Conservation (phyloP, 2,329 filamentous ascomycete genomes). For the Elsinoe arachidis region DNA sequence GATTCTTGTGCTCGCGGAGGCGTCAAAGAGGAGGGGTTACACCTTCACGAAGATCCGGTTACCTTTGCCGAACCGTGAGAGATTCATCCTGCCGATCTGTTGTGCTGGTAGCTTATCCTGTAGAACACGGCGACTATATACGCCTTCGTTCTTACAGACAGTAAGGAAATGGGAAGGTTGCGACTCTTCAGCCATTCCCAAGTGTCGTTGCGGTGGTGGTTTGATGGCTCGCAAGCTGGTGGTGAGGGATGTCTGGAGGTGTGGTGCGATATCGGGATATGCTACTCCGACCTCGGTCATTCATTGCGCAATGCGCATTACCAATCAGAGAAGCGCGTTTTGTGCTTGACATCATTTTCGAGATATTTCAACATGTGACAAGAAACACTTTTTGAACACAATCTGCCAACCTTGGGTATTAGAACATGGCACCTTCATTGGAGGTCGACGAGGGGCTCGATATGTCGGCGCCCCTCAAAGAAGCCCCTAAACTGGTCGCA, state of each 20-base stretch:
- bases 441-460: constrained; percentile 64
- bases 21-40: neutral
- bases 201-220: too few species aligned
- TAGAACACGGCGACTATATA: neutral
- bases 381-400: too few species aligned
- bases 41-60: neutral
- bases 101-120: too few species aligned
- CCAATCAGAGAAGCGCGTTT: constrained; percentile 6
- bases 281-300: neutral
- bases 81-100: neutral
- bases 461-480: constrained; percentile 65
- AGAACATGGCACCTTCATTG: constrained; percentile 67
- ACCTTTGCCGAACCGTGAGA: neutral
- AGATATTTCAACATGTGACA: neutral
- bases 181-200: too few species aligned
- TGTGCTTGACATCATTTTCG: constrained; percentile 11
- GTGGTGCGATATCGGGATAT: neutral
- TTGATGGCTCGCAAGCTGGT: neutral
- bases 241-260: neutral
- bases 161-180: neutral
- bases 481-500: constrained; percentile 76
- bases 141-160: neutral
- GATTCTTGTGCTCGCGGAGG: neutral
- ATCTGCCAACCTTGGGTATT: too few species aligned
- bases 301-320: constrained; percentile 7